Percentiles rank a stretch among this genome's conserved stretches.
phyloP scores from a whole-genome alignment of 257 asterid species.

The Leptodermis oblonga region DNA sequence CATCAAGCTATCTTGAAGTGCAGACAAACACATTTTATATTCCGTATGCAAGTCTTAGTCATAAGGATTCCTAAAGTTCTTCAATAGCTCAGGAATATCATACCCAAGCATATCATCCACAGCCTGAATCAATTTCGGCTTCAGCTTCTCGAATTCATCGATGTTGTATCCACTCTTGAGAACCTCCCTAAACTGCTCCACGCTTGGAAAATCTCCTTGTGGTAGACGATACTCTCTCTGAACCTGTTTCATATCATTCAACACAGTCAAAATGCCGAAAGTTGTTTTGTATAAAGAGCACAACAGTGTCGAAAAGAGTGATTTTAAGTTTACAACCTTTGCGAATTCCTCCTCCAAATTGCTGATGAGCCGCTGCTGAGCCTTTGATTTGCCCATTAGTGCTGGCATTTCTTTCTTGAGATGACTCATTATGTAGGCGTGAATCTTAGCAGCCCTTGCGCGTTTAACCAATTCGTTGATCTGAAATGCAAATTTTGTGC shows the following conservation, averaged over 20 bases:
- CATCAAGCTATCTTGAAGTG: slow-evolving; percentile 57
- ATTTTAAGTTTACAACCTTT: slow-evolving; percentile 39
- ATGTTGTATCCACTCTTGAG: slow-evolving; percentile 46
- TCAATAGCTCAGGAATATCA: slow-evolving; percentile 78
- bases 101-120: slow-evolving; percentile 82
- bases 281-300: not conserved
- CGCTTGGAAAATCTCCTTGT: slow-evolving; percentile 77
- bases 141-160: slow-evolving; percentile 82
- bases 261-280: not conserved
- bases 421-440: slow-evolving; percentile 86
- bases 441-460: slow-evolving; percentile 93
- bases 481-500: slow-evolving; percentile 25
- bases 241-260: slow-evolving; percentile 38
- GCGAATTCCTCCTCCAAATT: slow-evolving; percentile 60
- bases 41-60: slow-evolving; percentile 26
- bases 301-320: not conserved
- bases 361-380: slow-evolving; percentile 54
- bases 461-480: slow-evolving; percentile 93
- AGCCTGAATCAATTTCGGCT: slow-evolving; percentile 72
- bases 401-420: slow-evolving; percentile 95
- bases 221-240: slow-evolving; percentile 72
- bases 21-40: not conserved
- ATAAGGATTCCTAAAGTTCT: slow-evolving; percentile 69
- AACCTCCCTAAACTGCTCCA: slow-evolving; percentile 63
- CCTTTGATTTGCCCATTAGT: slow-evolving; percentile 74